Evolutionary conservation across 2,329 filamentous ascomycete species (phyloP).

Genomic region (Trichoderma sp.): DNA sequence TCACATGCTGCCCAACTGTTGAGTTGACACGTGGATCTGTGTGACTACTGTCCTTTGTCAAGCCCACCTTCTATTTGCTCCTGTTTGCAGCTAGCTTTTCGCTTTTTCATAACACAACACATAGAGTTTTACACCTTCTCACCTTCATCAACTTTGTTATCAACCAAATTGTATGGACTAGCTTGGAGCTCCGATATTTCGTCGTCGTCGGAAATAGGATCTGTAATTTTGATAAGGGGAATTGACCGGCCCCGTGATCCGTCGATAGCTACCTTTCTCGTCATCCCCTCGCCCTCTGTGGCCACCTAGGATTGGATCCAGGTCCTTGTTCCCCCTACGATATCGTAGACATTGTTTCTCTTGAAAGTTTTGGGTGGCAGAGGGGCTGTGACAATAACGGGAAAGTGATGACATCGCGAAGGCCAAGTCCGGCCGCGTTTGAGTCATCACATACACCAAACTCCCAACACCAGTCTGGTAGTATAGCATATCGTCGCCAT

Average conservation of each 20-base stretch:
- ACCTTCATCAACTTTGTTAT: not conserved
- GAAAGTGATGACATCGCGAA: no score
- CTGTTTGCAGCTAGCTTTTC: not conserved
- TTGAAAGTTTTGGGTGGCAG: no score
- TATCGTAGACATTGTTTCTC: no score
- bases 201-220: conserved; percentile 60
- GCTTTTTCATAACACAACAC: not conserved
- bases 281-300: no score
- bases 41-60: not conserved
- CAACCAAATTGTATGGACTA: conserved; percentile 51
- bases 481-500: no score
- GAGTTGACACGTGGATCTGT: not conserved
- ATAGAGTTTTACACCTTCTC: not conserved
- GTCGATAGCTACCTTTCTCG: no score
- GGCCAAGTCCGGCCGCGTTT: no score
- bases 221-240: conserved; percentile 33
- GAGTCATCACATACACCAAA: no score
- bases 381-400: no score
- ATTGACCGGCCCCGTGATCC: not conserved
- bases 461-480: no score
- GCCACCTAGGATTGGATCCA: no score
- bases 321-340: no score
- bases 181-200: conserved; percentile 51
- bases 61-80: not conserved
- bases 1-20: conserved; percentile 47